Conservation (phyloP, 345 rosid genomes). For the Heritiera littoralis region DNA sequence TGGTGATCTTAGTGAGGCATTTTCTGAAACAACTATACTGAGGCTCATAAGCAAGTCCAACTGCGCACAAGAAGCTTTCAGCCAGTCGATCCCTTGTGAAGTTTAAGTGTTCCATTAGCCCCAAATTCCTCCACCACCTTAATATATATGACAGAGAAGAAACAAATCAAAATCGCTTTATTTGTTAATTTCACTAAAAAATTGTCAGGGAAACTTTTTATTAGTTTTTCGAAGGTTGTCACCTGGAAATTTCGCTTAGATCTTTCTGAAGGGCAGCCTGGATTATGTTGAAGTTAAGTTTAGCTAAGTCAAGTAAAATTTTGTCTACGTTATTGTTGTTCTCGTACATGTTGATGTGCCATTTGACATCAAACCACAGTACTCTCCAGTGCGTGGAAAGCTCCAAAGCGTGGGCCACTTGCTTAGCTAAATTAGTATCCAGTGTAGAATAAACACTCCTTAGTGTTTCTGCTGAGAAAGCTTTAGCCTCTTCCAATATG, state of each 20-base stretch:
- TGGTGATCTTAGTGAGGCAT: slow-evolving; percentile 45
- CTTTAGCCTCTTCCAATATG: slow-evolving; percentile 33
- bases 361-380: slow-evolving; percentile 49
- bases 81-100: slow-evolving; percentile 54
- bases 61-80: slow-evolving; percentile 48
- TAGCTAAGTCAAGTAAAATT: slow-evolving; percentile 36
- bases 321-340: slow-evolving; percentile 1
- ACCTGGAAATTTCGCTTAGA: slow-evolving; percentile 46
- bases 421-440: slow-evolving; percentile 18
- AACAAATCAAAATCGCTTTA: neutral
- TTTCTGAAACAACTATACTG: slow-evolving; percentile 36
- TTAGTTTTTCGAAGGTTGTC: neutral
- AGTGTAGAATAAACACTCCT: neutral
- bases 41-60: slow-evolving; percentile 44
- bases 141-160: neutral
- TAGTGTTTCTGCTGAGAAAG: slow-evolving; percentile 24
- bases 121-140: slow-evolving; percentile 61
- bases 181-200: neutral
- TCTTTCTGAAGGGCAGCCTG: slow-evolving; percentile 53
- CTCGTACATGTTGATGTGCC: slow-evolving; percentile 37
- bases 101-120: slow-evolving; percentile 34
- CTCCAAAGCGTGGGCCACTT: slow-evolving; percentile 36
- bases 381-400: slow-evolving; percentile 47
- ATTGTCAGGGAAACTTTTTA: neutral
- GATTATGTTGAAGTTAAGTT: slow-evolving; percentile 45